Conservation (phyloP, 345 rosid species). For the Eutrema heterophyllum region DNA sequence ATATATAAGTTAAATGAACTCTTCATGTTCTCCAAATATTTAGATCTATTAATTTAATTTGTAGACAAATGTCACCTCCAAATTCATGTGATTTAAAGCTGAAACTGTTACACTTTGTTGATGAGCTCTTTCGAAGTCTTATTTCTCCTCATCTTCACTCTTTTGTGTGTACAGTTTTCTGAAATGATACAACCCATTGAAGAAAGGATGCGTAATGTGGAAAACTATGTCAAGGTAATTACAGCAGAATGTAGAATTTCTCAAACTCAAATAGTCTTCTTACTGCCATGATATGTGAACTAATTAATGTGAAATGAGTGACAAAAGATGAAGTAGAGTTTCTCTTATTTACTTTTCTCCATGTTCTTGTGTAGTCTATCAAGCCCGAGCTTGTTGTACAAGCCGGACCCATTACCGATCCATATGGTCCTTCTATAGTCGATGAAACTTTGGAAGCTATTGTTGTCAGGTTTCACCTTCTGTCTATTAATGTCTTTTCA, state of each 20-base stretch:
- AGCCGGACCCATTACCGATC: slow-evolving; percentile 70
- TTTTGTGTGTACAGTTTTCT: slow-evolving; percentile 42
- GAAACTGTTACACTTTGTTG: too few species aligned
- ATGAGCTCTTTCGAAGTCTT: not conserved
- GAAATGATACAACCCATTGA: slow-evolving; percentile 69
- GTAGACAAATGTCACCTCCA: too few species aligned
- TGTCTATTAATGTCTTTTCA: not conserved
- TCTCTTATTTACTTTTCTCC: not conserved
- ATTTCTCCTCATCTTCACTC: not conserved
- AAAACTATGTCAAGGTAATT: slow-evolving; percentile 60
- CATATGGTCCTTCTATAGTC: slow-evolving; percentile 82
- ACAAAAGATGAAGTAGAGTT: not conserved
- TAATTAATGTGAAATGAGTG: not conserved
- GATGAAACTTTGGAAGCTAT: slow-evolving; percentile 78
- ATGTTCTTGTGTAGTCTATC: slow-evolving; percentile 46
- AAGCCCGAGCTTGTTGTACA: slow-evolving; percentile 70
- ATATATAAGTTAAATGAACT: too few species aligned
- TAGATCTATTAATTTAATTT: too few species aligned
- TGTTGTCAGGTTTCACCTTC: slow-evolving; percentile 63
- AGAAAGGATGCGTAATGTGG: slow-evolving; percentile 64
- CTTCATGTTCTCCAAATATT: too few species aligned
- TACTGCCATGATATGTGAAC: not conserved
- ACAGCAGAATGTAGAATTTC: slow-evolving; percentile 16
- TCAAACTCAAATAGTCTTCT: not conserved
- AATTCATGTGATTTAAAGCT: too few species aligned